Evolutionary conservation across 2,329 filamentous ascomycete genomes (phyloP), one percentile per base, ranked within the genome.

Genomic region (Hymenoscyphus scutula): DNA sequence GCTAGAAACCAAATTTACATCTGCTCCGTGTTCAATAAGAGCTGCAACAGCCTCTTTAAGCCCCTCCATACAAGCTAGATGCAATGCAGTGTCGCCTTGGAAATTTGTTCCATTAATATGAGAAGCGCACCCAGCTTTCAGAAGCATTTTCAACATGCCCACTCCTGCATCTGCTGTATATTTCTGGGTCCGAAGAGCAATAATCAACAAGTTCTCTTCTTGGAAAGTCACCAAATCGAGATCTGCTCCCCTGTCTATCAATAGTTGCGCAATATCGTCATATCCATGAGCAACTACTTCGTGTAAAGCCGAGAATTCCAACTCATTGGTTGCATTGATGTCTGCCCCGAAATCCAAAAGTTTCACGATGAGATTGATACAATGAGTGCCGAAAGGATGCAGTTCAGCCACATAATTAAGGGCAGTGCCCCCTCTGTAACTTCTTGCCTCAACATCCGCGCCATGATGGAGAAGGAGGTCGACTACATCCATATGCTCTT

Each of bases 331-430:
- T 7, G 56, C 32, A 38, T 58, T 27, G 37, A 58, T 58, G 23
- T 58, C 25, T n/a, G 56, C 56, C 29, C 56, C 56, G n/a, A 41
- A n/a, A 27, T 58, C 56, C 13, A 58, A 23, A 10, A 58, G 25
- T 15, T 25, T 19, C n/a, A 25, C 17, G 19, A 58, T 29, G 19
- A 37, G n/a, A 4, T 10, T 29, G 17, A 17, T n/a, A 23, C 25
- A 23, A 17, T 27, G 8, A 41, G 27, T 2, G 19, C 56, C 19
- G 11, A 23, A 13, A n/a, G 41, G 56, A 41, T 19, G 11, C 11
- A 45, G n/a, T 37, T 37, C 34, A 37, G 34, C 13, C 10, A 37
- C 34, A 37, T 37, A 37, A 37, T 37, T 37, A n/a, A 58, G n/a
- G 2, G 37, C 23, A 25, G 56, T 15, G 34, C 56, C 56, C 4